phyloP scores from a whole-genome alignment of 805 yeast species.

The Blastobotrys muscicola region DNA sequence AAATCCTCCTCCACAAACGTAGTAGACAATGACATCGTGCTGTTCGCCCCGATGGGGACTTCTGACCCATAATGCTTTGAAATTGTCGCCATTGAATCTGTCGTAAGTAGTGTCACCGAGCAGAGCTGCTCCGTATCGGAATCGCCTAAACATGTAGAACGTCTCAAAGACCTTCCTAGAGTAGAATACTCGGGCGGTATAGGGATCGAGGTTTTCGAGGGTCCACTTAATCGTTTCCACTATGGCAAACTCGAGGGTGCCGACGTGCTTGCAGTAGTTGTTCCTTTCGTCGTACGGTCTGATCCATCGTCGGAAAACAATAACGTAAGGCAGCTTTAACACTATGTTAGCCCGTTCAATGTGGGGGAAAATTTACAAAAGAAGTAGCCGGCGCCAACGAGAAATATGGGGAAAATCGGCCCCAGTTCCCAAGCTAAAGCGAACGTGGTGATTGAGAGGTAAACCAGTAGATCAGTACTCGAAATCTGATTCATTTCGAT shows the following conservation, averaged over 20 bases:
- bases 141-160: conserved; percentile 19
- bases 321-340: conserved; percentile 18
- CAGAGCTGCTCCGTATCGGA: conserved; percentile 24
- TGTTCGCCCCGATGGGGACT: conserved; percentile 23
- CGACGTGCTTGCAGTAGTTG: conserved; percentile 16
- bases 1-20: conserved; percentile 35
- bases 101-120: conserved; percentile 22
- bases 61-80: conserved; percentile 28
- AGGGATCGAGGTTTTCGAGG: conserved; percentile 16
- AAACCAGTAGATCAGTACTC: too few species aligned
- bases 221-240: conserved; percentile 18
- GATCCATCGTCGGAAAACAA: conserved; percentile 16
- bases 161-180: conserved; percentile 16
- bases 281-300: conserved; percentile 19
- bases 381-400: too few species aligned
- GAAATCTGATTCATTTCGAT: too few species aligned
- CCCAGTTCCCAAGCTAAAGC: too few species aligned
- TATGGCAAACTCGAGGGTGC: conserved; percentile 19
- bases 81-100: conserved; percentile 18
- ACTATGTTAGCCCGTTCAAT: conserved; percentile 2
- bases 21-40: conserved; percentile 36
- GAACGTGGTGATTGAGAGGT: too few species aligned
- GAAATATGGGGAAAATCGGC: too few species aligned
- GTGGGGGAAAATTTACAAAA: too few species aligned
- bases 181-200: conserved; percentile 18